Conservation (phyloP, 352 stramenopile genomes). For the Phytopythium helicoides region DNA sequence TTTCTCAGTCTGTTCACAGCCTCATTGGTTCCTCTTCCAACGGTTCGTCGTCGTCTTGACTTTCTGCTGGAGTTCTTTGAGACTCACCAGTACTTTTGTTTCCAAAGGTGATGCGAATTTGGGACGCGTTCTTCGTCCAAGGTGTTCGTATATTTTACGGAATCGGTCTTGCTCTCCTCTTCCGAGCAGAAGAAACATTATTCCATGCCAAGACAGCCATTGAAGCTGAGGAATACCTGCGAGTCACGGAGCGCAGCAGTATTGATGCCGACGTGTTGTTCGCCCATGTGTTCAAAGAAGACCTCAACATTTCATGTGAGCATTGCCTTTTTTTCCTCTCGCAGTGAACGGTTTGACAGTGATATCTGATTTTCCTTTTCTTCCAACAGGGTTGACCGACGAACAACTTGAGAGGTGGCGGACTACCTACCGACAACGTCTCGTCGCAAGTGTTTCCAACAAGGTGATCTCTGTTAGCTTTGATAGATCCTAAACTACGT, state of each 20-base stretch:
- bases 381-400: slow-evolving; percentile 47
- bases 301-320: slow-evolving; percentile 77
- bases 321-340: background rate
- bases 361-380: background rate
- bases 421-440: slow-evolving; percentile 38
- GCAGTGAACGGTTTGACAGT: too few species aligned
- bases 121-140: slow-evolving; percentile 77
- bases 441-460: slow-evolving; percentile 50
- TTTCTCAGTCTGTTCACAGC: slow-evolving; percentile 77
- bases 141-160: slow-evolving; percentile 71
- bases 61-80: background rate
- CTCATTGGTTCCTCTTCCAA: slow-evolving; percentile 61
- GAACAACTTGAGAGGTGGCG: slow-evolving; percentile 67
- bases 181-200: slow-evolving; percentile 62
- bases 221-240: slow-evolving; percentile 54
- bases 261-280: slow-evolving; percentile 76
- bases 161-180: slow-evolving; percentile 61
- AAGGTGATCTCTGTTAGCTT: slow-evolving; percentile 26
- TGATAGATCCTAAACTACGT: background rate
- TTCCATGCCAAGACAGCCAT: slow-evolving; percentile 52
- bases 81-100: background rate
- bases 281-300: slow-evolving; percentile 72
- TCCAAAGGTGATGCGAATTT: slow-evolving; percentile 62
- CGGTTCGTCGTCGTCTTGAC: slow-evolving; percentile 24
- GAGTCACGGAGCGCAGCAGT: slow-evolving; percentile 48